Conservation (phyloP, 2,329 filamentous ascomycete species). For the Keithomyces neogunnii region DNA sequence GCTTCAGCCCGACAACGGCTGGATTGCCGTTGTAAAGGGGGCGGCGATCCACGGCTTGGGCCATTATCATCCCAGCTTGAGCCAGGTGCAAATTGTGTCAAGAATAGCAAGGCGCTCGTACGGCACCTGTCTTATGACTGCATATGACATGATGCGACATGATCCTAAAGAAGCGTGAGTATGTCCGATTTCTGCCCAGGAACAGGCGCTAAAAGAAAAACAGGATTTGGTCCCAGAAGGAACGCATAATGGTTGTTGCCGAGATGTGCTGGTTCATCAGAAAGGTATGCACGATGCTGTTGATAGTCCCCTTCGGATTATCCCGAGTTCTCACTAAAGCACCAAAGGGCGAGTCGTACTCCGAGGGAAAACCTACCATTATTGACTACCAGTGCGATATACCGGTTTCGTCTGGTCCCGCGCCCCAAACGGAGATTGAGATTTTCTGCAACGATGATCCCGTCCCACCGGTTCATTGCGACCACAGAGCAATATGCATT, state of each 20-base stretch:
- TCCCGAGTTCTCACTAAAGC: background rate
- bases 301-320: background rate
- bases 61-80: slow-evolving; percentile 19
- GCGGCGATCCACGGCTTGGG: slow-evolving; percentile 35
- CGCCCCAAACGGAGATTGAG: slow-evolving; percentile 28
- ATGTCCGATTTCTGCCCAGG: too few relatives aligned
- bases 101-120: slow-evolving; percentile 28
- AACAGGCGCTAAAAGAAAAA: slow-evolving; percentile 8
- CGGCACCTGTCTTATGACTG: slow-evolving; percentile 26
- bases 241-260: slow-evolving; percentile 24
- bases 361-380: slow-evolving; percentile 24
- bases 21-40: slow-evolving; percentile 42
- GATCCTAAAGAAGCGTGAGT: slow-evolving; percentile 27
- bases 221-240: slow-evolving; percentile 30
- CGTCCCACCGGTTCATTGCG: slow-evolving; percentile 22
- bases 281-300: slow-evolving; percentile 18
- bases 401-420: slow-evolving; percentile 24
- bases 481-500: slow-evolving; percentile 19
- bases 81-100: slow-evolving; percentile 23
- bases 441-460: slow-evolving; percentile 26
- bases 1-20: slow-evolving; percentile 39
- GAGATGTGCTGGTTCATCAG: slow-evolving; percentile 32
- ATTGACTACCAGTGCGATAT: slow-evolving; percentile 31
- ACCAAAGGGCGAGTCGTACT: slow-evolving; percentile 27
- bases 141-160: slow-evolving; percentile 27